These are phyloP conservation scores for Knufia fluminis DNA, from an alignment of 2,329 filamentous ascomycete species.

Conservation along the genomic window DNA sequence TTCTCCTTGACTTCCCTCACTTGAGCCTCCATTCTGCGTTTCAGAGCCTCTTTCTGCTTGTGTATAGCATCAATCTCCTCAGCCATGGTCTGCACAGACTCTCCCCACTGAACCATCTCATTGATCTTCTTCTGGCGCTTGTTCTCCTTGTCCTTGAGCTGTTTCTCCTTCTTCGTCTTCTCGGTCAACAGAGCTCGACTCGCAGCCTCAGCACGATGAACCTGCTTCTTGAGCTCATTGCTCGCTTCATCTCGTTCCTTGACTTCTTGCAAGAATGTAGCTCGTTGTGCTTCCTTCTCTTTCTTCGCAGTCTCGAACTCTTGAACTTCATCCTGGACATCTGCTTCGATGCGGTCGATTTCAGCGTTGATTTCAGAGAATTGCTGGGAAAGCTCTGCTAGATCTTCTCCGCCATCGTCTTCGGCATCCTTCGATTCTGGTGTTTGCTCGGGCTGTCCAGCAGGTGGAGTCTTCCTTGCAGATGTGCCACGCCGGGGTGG, in stretches of 20 bases:
- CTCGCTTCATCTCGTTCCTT: constrained; percentile 90
- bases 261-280: constrained; percentile 64
- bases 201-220: constrained; percentile 67
- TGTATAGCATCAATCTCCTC: constrained; percentile 38
- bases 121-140: constrained; percentile 53
- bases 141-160: constrained; percentile 51
- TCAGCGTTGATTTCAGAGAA: constrained; percentile 74
- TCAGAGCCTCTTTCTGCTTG: constrained; percentile 34
- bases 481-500: constrained; percentile 54
- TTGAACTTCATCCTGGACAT: constrained; percentile 58
- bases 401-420: constrained; percentile 54
- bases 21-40: constrained; percentile 32
- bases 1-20: constrained; percentile 35
- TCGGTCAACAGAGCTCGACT: constrained; percentile 74
- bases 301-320: constrained; percentile 58
- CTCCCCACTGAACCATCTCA: constrained; percentile 50
- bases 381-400: constrained; percentile 70
- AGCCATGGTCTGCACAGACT: constrained; percentile 44
- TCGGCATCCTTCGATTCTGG: constrained; percentile 21
- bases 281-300: constrained; percentile 66
- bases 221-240: constrained; percentile 70
- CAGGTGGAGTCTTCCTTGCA: constrained; percentile 65
- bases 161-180: constrained; percentile 64
- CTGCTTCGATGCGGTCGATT: constrained; percentile 65
- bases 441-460: constrained; percentile 35